Conservation (phyloP, 805 yeast genomes). For the Pichia insulana region DNA sequence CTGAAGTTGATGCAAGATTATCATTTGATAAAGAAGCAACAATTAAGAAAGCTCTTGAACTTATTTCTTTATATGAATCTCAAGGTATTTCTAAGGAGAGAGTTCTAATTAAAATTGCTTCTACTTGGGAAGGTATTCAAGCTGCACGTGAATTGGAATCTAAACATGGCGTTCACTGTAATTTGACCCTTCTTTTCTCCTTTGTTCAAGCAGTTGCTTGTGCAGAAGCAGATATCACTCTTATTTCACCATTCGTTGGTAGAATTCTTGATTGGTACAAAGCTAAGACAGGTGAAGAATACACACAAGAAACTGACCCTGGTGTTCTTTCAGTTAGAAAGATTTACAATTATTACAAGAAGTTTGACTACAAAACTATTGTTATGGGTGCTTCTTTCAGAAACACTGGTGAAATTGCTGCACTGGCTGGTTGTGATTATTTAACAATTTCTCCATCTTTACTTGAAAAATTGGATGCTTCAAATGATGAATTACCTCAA, state of each 20-base stretch:
- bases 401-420: slow-evolving; percentile 90
- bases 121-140: slow-evolving; percentile 99
- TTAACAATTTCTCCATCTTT: slow-evolving; percentile 91
- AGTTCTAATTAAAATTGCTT: slow-evolving; percentile 90
- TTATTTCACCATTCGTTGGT: slow-evolving; percentile 98
- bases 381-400: slow-evolving; percentile 99
- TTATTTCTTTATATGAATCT: slow-evolving; percentile 78
- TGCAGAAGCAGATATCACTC: slow-evolving; percentile 94
- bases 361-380: slow-evolving; percentile 90
- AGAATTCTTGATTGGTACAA: slow-evolving; percentile 98
- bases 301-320: slow-evolving; percentile 78
- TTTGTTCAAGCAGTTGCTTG: slow-evolving; percentile 97
- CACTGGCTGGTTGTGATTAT: slow-evolving; percentile 94
- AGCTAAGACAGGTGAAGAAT: slow-evolving; percentile 83
- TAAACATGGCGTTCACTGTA: slow-evolving; percentile 85
- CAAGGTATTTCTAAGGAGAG: slow-evolving; percentile 84
- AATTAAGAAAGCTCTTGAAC: slow-evolving; percentile 83
- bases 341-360: slow-evolving; percentile 97
- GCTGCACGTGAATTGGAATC: slow-evolving; percentile 94
- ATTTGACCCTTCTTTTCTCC: slow-evolving; percentile 91
- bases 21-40: slow-evolving; percentile 94
- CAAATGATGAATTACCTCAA: slow-evolving; percentile 72
- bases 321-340: slow-evolving; percentile 87
- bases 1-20: slow-evolving; percentile 98
- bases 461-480: slow-evolving; percentile 79